Conservation (phyloP, 495 filamentous ascomycete genomes). For the Parmelia sp. region DNA sequence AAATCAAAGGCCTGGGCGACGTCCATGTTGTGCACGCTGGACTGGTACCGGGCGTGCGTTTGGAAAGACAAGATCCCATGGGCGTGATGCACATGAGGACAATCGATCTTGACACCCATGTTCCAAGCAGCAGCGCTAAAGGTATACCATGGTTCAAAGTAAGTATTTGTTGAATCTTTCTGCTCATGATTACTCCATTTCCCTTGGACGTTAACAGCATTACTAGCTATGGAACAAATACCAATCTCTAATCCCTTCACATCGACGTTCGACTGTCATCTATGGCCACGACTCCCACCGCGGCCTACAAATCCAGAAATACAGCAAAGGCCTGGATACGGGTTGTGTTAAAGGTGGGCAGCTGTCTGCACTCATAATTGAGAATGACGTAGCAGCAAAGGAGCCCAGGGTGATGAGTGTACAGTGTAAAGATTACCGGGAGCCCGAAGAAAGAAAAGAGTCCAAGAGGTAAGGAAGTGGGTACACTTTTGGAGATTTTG, state of each 20-base stretch:
- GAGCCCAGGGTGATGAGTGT: constrained; percentile 21
- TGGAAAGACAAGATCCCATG: constrained; percentile 70
- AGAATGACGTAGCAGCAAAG: constrained; percentile 3
- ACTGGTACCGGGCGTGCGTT: constrained; percentile 62
- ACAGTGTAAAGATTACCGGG: constrained; percentile 24
- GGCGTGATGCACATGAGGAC: constrained; percentile 89
- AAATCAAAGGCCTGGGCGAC: constrained; percentile 49
- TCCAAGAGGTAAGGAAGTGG: not conserved
- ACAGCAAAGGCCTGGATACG: constrained; percentile 79
- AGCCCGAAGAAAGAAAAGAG: constrained; percentile 8
- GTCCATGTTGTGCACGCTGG: constrained; percentile 80
- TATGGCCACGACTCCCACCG: constrained; percentile 82
- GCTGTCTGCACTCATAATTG: constrained; percentile 72
- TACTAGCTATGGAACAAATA: constrained; percentile 52
- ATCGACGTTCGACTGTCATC: constrained; percentile 48
- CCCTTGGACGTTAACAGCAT: not conserved
- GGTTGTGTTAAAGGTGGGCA: constrained; percentile 69
- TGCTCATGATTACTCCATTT: not conserved
- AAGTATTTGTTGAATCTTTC: constrained; percentile 25
- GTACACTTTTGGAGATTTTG: not conserved
- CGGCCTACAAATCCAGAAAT: constrained; percentile 59
- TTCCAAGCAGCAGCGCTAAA: constrained; percentile 51
- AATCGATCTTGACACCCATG: constrained; percentile 55
- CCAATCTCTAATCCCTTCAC: constrained; percentile 34
- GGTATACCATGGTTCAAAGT: constrained; percentile 65